phyloP scores from a whole-genome alignment of 768 basidiomycete species.

The Mycena metata region DNA sequence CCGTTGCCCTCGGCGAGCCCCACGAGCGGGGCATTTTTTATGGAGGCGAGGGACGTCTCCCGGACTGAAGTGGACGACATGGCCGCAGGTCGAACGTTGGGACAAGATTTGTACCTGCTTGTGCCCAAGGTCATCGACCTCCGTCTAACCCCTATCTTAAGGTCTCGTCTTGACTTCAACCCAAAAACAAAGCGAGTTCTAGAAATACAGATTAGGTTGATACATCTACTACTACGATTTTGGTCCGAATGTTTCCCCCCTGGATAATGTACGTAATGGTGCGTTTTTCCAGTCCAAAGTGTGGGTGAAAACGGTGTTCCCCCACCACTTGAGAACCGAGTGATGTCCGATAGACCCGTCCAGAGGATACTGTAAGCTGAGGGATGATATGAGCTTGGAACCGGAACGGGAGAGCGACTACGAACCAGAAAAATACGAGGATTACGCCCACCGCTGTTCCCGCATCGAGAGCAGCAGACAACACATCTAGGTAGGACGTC shows the following conservation, averaged over 20 bases:
- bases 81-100: constrained; percentile 29
- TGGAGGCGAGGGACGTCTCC: constrained; percentile 76
- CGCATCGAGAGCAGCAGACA: constrained; percentile 82
- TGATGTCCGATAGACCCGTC: constrained; percentile 54
- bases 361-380: constrained; percentile 62
- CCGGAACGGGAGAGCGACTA: constrained; percentile 9
- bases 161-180: too few species aligned
- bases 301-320: constrained; percentile 46
- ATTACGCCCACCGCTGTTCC: constrained; percentile 78
- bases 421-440: constrained; percentile 78
- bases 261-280: constrained; percentile 37
- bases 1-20: constrained; percentile 91
- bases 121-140: not conserved
- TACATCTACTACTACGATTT: constrained; percentile 24
- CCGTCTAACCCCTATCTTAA: not conserved
- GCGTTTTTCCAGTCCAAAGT: constrained; percentile 45
- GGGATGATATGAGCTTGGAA: not conserved
- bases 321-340: constrained; percentile 60
- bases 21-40: constrained; percentile 87
- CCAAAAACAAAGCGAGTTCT: constrained; percentile 23
- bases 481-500: constrained; percentile 62
- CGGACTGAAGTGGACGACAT: constrained; percentile 34
- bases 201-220: constrained; percentile 23
- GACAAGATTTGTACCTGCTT: not conserved
- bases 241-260: constrained; percentile 45